A percentile compares a stretch with the other conserved stretches of the same genome.
Evolutionary conservation across 805 yeast species (phyloP).

Genomic region (Nadsonia fulvescens): DNA sequence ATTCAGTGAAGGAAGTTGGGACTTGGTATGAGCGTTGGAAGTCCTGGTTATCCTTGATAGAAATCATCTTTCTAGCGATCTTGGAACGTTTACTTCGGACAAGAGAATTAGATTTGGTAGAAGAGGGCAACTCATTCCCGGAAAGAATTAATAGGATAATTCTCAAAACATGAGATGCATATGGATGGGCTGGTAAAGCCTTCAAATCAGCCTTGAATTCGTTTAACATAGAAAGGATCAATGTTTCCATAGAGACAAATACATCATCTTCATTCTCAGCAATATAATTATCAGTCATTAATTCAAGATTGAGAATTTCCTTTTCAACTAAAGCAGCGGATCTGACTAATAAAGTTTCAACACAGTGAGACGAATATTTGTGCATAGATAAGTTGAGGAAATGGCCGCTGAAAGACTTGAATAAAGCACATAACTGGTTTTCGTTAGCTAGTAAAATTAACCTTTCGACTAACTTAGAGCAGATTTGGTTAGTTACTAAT

Average conservation of each 20-base stretch:
- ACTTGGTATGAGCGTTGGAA: conserved; percentile 48
- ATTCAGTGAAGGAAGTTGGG: conserved; percentile 49
- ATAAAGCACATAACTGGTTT: conserved; percentile 45
- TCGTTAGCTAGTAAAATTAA: conserved; percentile 50
- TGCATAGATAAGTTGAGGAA: conserved; percentile 65
- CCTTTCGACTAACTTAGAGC: conserved; percentile 85
- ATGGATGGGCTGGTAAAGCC: conserved; percentile 51
- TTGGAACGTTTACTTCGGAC: conserved; percentile 70
- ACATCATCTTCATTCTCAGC: conserved; percentile 20
- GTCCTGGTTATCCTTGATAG: conserved; percentile 61
- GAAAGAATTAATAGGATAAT: conserved; percentile 50
- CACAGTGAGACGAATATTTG: conserved; percentile 84
- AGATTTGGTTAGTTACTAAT: conserved; percentile 82
- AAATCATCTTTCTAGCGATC: conserved; percentile 82
- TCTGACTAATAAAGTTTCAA: conserved; percentile 68
- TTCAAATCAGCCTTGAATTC: conserved; percentile 45
- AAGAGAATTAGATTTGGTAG: conserved; percentile 43
- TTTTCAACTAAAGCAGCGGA: conserved; percentile 58
- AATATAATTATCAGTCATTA: conserved; percentile 15
- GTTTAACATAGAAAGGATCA: conserved; percentile 44
- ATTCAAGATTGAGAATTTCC: conserved; percentile 43
- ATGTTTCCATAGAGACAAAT: conserved; percentile 41
- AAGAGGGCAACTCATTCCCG: conserved; percentile 63
- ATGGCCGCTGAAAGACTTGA: conserved; percentile 52
- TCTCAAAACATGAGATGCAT: conserved; percentile 79